These are phyloP conservation scores for Lasiosphaeria hispida DNA, from an alignment of 495 filamentous ascomycete species.

Conservation along the genomic window DNA sequence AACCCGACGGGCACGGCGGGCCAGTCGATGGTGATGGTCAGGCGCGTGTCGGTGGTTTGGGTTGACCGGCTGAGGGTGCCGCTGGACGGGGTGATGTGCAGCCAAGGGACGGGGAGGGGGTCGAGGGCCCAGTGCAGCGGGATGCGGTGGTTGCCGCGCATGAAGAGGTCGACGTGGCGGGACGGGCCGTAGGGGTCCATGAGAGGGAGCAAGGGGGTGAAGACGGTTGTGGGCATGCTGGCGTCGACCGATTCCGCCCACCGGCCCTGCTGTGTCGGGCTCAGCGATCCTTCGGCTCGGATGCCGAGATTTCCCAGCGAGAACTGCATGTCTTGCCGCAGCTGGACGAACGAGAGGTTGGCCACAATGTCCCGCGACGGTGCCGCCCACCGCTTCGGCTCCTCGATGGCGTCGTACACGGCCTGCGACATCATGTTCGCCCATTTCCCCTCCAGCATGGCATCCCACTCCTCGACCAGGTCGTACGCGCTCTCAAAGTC, in stretches of 20 bases:
- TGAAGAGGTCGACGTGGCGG: slow-evolving; percentile 58
- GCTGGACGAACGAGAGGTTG: slow-evolving; percentile 48
- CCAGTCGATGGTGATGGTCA: slow-evolving; percentile 56
- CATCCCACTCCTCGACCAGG: slow-evolving; percentile 55
- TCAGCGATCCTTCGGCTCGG: slow-evolving; percentile 52
- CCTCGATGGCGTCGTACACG: slow-evolving; percentile 36
- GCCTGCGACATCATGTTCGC: slow-evolving; percentile 54
- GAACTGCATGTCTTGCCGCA: slow-evolving; percentile 40
- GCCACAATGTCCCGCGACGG: slow-evolving; percentile 55
- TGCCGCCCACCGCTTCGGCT: slow-evolving; percentile 47
- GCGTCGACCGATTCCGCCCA: slow-evolving; percentile 41
- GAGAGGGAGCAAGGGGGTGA: slow-evolving; percentile 45
- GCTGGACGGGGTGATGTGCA: slow-evolving; percentile 43
- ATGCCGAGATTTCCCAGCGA: slow-evolving; percentile 59
- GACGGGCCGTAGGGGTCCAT: slow-evolving; percentile 53
- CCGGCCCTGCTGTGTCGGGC: slow-evolving; percentile 53
- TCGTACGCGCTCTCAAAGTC: slow-evolving; percentile 55
- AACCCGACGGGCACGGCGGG: slow-evolving; percentile 42
- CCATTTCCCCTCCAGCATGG: slow-evolving; percentile 60
- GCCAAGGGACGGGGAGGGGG: slow-evolving; percentile 42
- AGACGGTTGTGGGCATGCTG: slow-evolving; percentile 37
- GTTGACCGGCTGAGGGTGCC: slow-evolving; percentile 42
- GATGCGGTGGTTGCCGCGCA: slow-evolving; percentile 46
- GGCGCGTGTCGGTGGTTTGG: slow-evolving; percentile 43
- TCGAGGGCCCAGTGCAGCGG: slow-evolving; percentile 47